These are phyloP conservation scores for Arxiozyma slooffiae DNA, from an alignment of 1,139 yeast genomes.

Conservation along the genomic window DNA sequence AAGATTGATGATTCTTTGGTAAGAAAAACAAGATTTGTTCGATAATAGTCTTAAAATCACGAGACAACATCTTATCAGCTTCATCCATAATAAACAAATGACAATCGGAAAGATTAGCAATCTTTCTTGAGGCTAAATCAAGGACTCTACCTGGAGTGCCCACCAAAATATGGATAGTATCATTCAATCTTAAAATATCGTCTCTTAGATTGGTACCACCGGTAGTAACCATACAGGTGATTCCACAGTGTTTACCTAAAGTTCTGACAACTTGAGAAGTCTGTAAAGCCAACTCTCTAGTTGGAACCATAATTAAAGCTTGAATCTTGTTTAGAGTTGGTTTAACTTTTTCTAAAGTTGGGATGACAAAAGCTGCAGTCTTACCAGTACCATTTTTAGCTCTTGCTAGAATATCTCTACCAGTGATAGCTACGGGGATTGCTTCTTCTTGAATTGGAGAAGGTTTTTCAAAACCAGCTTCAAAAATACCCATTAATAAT, in stretches of 20 bases:
- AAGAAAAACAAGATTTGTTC: constrained; percentile 79
- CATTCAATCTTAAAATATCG: constrained; percentile 86
- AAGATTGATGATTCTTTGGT: constrained; percentile 73
- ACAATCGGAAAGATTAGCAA: constrained; percentile 83
- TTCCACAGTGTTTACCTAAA: constrained; percentile 86
- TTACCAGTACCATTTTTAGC: constrained; percentile 99
- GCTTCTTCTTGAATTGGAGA: constrained; percentile 98
- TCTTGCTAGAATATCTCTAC: constrained; percentile 93
- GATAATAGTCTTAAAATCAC: constrained; percentile 81
- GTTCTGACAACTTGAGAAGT: constrained; percentile 96
- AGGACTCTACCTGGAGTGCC: constrained; percentile 97
- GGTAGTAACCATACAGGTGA: constrained; percentile 95
- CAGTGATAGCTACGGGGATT: constrained; percentile 89
- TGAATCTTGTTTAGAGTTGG: constrained; percentile 81
- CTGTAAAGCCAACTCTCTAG: constrained; percentile 92
- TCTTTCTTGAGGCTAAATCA: constrained; percentile 80
- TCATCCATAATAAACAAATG: constrained; percentile 94
- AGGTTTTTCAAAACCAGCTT: constrained; percentile 97
- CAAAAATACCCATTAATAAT: constrained; percentile 94
- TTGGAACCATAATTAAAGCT: constrained; percentile 81
- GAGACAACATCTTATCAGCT: constrained; percentile 92
- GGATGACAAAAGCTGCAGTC: constrained; percentile 91
- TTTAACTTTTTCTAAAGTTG: constrained; percentile 73
- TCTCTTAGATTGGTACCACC: constrained; percentile 95
- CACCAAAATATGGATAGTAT: constrained; percentile 82